These are phyloP conservation scores for Microbotryomycetes sp. DNA, from an alignment of 1,284 basidiomycete genomes.

Conservation along the genomic window DNA sequence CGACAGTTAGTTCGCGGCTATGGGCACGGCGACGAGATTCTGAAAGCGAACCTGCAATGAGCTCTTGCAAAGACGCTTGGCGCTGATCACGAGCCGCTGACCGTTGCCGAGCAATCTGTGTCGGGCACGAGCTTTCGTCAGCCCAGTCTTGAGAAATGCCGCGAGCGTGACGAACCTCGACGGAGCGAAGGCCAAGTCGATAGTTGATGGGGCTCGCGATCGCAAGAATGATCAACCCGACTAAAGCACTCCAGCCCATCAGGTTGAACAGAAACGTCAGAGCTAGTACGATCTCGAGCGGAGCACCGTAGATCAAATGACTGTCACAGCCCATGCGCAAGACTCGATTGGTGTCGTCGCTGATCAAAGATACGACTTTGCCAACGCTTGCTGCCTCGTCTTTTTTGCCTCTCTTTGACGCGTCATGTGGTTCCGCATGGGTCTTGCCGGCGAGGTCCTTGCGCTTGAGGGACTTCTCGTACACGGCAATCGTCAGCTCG, in stretches of 20 bases:
- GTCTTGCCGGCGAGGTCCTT: constrained; percentile 32
- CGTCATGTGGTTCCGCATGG: neutral
- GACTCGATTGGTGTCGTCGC: constrained; percentile 39
- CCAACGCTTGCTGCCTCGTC: constrained; percentile 34
- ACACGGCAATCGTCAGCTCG: constrained; percentile 38
- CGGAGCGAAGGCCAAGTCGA: constrained; percentile 8
- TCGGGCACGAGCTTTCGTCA: neutral
- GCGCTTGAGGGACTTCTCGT: constrained; percentile 40
- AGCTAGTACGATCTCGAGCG: constrained; percentile 73
- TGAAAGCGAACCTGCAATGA: constrained; percentile 8
- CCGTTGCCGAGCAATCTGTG: neutral
- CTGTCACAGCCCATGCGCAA: constrained; percentile 38
- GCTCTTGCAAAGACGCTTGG: constrained; percentile 23
- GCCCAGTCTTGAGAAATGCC: neutral
- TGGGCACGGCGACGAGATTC: neutral
- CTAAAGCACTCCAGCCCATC: constrained; percentile 74
- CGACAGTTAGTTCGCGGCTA: neutral
- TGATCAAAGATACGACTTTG: constrained; percentile 39
- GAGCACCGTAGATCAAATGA: constrained; percentile 46
- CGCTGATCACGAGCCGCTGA: constrained; percentile 15
- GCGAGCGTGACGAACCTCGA: neutral
- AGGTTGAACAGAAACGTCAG: constrained; percentile 69
- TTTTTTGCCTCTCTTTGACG: neutral
- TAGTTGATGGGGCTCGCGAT: constrained; percentile 38
- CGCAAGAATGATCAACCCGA: constrained; percentile 66